These are phyloP conservation scores for Penicillium lagena DNA, from an alignment of 495 filamentous ascomycete genomes.

Conservation along the genomic window DNA sequence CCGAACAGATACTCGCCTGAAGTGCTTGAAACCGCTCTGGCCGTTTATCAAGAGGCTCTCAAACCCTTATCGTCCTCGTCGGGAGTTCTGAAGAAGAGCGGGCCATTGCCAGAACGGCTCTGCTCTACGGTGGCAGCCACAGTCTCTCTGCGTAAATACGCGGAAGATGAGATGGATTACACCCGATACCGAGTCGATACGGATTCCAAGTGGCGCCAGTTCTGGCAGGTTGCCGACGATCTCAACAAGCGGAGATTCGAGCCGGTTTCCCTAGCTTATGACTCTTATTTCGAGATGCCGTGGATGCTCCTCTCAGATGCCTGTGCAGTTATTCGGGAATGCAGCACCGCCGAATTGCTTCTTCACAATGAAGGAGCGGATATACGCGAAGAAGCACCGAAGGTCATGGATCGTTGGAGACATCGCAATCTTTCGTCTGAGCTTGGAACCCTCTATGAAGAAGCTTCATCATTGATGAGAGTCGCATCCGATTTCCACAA, in stretches of 20 bases:
- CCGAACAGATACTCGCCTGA: slow-evolving; percentile 71
- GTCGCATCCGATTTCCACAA: slow-evolving; percentile 53
- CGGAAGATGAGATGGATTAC: slow-evolving; percentile 64
- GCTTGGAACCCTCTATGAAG: slow-evolving; percentile 28
- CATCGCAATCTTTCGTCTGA: slow-evolving; percentile 36
- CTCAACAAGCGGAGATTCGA: slow-evolving; percentile 81
- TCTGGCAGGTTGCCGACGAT: slow-evolving; percentile 78
- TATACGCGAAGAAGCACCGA: slow-evolving; percentile 25
- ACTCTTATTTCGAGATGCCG: slow-evolving; percentile 61
- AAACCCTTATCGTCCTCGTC: slow-evolving; percentile 27
- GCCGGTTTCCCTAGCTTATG: slow-evolving; percentile 67
- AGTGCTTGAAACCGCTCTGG: slow-evolving; percentile 76
- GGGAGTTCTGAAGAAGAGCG: slow-evolving; percentile 33
- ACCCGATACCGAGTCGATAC: slow-evolving; percentile 61
- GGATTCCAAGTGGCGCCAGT: slow-evolving; percentile 81
- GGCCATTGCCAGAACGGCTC: slow-evolving; percentile 58
- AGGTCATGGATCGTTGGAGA: slow-evolving; percentile 36
- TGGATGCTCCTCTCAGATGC: slow-evolving; percentile 79
- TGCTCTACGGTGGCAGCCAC: slow-evolving; percentile 62
- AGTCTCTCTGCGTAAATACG: slow-evolving; percentile 51
- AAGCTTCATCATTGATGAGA: slow-evolving; percentile 45
- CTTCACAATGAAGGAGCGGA: slow-evolving; percentile 33
- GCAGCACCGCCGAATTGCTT: slow-evolving; percentile 68
- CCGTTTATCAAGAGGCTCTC: slow-evolving; percentile 61
- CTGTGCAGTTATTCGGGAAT: slow-evolving; percentile 69